Base-by-base conservation (phyloP, 1,284 basidiomycete genomes). In the Tylopilus orsonianus region DNA sequence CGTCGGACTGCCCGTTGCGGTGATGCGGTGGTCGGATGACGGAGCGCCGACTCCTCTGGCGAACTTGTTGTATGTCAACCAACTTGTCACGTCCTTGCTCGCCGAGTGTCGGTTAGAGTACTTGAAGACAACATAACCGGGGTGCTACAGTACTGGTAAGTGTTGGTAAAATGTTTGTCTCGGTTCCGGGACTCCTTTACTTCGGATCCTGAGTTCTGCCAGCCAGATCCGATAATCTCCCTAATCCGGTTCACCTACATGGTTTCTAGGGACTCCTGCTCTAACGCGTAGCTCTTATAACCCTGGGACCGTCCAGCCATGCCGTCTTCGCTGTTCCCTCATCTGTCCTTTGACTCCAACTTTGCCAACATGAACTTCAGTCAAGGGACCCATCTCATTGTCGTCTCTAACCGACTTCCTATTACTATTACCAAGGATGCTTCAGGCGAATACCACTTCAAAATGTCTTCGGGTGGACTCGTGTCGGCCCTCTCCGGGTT, bases 381-480 rank as follows among this genome's bases (percentile, higher is more conserved):
- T 44, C 68, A 77, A 51, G 73, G 72, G 56, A 78, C 78, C 50
- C 86, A 93, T 56, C 85, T 98, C 74, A 90, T 98, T 72, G 90
- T 98, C 64, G 93, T 98, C 63, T 93, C 92, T 45, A 98, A 97
- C 72, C 85, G 95, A 49, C 85, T 98, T 53, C 95, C 95, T 22
- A 80, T 97, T 53, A 95, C 93, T 37, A 95, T 96, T 64, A 87
- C 75, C 64, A 93, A 92, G 71, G 91, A 95, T 78, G 82, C 77
- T 19, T 73, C 79, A 41, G 93, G 93, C 64, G 85, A 94, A 68
- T 97, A 94, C 71, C 87, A 93, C 72, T 97, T 94, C 81, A 93
- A 94, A 77, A 95, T 96, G 90, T 94, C 91, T 46, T 94, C 90
- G 2, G 94, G 94, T 38, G 94, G 94, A 46, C 86, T 97, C 50